Percentiles rank a stretch among this genome's conserved stretches.
These are phyloP conservation scores for Ganoderma lingzhi DNA, from an alignment of 1,284 basidiomycete genomes.

Conservation along the genomic window DNA sequence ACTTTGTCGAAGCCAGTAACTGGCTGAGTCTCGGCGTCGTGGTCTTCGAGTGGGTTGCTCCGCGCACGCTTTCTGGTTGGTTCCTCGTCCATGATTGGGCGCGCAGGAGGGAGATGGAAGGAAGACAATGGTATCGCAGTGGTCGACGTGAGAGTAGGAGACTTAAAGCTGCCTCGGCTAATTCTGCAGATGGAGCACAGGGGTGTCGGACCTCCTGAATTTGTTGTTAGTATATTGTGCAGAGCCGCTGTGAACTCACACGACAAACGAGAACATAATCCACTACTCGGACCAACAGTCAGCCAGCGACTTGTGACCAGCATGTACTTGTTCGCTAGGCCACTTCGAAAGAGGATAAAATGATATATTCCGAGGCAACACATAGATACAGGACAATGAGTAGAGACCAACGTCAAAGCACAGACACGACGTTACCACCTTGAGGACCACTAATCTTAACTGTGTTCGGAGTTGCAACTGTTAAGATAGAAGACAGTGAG, in stretches of 20 bases:
- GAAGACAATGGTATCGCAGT: not conserved
- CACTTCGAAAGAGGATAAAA: not conserved
- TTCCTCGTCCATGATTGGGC: not conserved
- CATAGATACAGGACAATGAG: not conserved
- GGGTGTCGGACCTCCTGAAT: too few species aligned
- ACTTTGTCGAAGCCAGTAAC: conserved; percentile 1
- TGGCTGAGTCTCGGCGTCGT: too few species aligned
- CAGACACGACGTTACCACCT: not conserved
- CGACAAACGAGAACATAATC: too few species aligned
- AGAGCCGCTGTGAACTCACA: too few species aligned
- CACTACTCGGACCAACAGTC: not conserved
- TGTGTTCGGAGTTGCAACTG: not conserved
- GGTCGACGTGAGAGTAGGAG: not conserved
- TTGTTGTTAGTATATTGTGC: too few species aligned
- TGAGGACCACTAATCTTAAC: not conserved
- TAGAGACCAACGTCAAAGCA: not conserved
- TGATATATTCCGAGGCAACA: not conserved
- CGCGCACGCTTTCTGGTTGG: not conserved
- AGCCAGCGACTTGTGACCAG: too few species aligned
- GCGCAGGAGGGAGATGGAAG: not conserved
- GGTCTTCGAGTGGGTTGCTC: not conserved
- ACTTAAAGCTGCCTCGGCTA: not conserved
- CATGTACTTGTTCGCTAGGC: too few species aligned
- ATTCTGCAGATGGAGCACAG: too few species aligned
- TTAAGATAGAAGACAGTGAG: not conserved